These are phyloP conservation scores for Pichia thaimueangensis DNA, from an alignment of 805 yeast species.

Conservation along the genomic window DNA sequence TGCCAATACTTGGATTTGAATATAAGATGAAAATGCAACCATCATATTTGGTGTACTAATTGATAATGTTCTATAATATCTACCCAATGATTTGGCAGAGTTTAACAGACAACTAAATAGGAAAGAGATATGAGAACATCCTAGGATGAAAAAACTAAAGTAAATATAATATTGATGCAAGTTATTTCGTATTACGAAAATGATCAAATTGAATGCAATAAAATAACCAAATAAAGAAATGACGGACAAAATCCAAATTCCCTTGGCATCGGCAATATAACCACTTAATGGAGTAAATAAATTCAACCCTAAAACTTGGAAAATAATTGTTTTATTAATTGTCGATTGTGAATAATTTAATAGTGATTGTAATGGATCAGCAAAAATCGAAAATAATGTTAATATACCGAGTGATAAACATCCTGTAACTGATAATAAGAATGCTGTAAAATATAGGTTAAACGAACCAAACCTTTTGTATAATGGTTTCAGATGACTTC, in stretches of 20 bases:
- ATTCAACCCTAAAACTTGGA: slow-evolving; percentile 77
- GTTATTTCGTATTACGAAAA: slow-evolving; percentile 30
- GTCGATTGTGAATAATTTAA: slow-evolving; percentile 57
- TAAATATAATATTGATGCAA: slow-evolving; percentile 35
- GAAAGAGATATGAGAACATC: slow-evolving; percentile 64
- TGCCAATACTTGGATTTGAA: slow-evolving; percentile 25
- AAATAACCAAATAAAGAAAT: slow-evolving; percentile 55
- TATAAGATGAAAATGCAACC: slow-evolving; percentile 29
- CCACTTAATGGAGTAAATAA: slow-evolving; percentile 77
- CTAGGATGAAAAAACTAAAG: slow-evolving; percentile 50
- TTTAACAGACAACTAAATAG: slow-evolving; percentile 65
- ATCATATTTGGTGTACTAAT: slow-evolving; percentile 69
- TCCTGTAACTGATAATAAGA: slow-evolving; percentile 23
- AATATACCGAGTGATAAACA: slow-evolving; percentile 29
- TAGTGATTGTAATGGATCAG: slow-evolving; percentile 55
- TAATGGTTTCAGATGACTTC: background rate
- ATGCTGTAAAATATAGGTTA: slow-evolving; percentile 19
- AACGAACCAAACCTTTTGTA: slow-evolving; percentile 21
- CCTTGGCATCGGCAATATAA: slow-evolving; percentile 72
- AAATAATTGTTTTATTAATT: slow-evolving; percentile 66
- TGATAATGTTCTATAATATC: slow-evolving; percentile 65
- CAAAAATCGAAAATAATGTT: slow-evolving; percentile 49
- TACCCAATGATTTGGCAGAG: slow-evolving; percentile 70
- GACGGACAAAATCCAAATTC: slow-evolving; percentile 65
- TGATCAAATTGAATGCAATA: slow-evolving; percentile 55